Conservation (phyloP, 257 asterid genomes). For the Solanum pimpinellifolium region DNA sequence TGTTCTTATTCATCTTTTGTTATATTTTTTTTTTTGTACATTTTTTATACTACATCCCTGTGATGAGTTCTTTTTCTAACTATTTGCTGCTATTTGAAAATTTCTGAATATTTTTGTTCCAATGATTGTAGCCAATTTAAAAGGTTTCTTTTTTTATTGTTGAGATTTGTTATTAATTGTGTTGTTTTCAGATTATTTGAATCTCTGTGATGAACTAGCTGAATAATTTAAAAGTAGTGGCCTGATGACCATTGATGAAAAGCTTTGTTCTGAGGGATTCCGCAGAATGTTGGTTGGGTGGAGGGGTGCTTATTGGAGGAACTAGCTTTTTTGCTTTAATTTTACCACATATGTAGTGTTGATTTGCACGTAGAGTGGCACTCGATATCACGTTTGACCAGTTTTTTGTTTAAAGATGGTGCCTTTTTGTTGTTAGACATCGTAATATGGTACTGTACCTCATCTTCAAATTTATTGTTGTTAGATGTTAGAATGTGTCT, state of each 20-base stretch:
- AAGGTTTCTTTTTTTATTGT: neutral
- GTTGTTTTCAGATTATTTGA: neutral
- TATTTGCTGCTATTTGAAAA: neutral
- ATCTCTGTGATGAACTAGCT: neutral
- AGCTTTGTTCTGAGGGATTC: neutral
- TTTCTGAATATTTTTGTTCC: neutral
- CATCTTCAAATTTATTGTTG: neutral
- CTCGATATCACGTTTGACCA: neutral
- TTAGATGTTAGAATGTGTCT: neutral
- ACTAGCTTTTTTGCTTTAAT: neutral
- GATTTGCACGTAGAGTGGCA: neutral
- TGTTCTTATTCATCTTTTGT: neutral
- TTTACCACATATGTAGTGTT: neutral
- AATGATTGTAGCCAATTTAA: neutral
- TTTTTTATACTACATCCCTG: neutral
- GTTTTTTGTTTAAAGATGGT: neutral
- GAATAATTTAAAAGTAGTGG: neutral
- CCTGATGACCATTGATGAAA: neutral
- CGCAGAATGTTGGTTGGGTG: neutral
- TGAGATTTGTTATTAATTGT: neutral
- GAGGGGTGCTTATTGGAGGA: accelerated
- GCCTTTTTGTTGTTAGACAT: neutral
- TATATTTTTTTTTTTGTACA: neutral
- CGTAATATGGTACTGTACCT: neutral
- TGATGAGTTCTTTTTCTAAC: neutral